Percentiles rank a stretch among this genome's conserved stretches.
These are phyloP conservation scores for Colletotrichum camelliae DNA, from an alignment of 2,329 filamentous ascomycete genomes.

Conservation along the genomic window DNA sequence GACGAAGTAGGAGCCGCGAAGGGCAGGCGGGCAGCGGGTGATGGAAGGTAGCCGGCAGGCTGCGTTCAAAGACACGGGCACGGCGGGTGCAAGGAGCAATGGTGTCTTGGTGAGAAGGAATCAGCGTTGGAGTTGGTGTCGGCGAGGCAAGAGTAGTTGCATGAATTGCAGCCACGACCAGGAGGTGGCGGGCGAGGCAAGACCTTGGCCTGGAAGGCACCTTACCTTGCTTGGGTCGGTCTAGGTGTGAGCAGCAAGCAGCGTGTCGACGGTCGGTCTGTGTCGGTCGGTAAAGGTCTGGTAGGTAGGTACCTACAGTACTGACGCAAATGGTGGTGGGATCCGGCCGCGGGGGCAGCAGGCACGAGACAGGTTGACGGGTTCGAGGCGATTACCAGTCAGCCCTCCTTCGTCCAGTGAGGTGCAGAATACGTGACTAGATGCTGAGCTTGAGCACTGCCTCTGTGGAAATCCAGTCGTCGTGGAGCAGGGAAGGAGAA, in stretches of 20 bases:
- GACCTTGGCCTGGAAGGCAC: neutral
- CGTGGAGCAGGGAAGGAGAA: neutral
- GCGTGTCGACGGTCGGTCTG: neutral
- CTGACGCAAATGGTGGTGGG: neutral
- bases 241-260: neutral
- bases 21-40: constrained; percentile 5
- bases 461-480: neutral
- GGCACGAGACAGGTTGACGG: neutral
- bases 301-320: neutral
- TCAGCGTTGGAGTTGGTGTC: neutral
- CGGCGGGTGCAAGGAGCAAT: constrained; percentile 11
- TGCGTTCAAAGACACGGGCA: constrained; percentile 2
- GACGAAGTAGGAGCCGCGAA: constrained; percentile 12
- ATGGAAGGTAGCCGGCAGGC: constrained; percentile 5
- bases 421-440: neutral
- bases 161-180: constrained; percentile 17
- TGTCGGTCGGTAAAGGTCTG: neutral
- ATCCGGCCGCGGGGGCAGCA: neutral
- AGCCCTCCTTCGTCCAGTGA: neutral
- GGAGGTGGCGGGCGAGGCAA: constrained; percentile 18
- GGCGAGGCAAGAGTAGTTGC: constrained; percentile 20
- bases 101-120: neutral
- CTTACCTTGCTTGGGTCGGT: neutral
- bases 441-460: neutral
- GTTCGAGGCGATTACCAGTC: neutral